Conservation (phyloP, 768 basidiomycete genomes). For the Nevesoporus exiguus region DNA sequence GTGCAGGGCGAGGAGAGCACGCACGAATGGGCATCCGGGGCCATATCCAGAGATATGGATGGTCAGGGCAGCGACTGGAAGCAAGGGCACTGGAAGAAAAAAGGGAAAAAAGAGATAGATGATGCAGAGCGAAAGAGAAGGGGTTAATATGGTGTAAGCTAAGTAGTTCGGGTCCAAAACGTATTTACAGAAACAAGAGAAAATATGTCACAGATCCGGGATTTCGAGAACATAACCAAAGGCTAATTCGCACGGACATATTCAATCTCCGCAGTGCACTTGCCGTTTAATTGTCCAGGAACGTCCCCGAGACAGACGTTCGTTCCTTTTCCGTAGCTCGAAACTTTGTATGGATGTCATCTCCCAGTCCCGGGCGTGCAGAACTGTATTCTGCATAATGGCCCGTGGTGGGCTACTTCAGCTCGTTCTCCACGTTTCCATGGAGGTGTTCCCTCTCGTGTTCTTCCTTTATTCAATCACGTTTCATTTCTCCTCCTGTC, state of each 20-base stretch:
- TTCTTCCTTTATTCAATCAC: constrained; percentile 10
- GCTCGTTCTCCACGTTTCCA: constrained; percentile 18
- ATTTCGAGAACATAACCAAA: constrained; percentile 40
- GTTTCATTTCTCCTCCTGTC: constrained; percentile 20
- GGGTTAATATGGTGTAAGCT: constrained; percentile 36
- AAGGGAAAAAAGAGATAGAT: constrained; percentile 9
- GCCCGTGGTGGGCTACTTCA: background rate
- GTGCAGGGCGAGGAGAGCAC: constrained; percentile 3
- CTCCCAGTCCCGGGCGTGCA: constrained; percentile 3
- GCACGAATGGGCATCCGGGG: constrained; percentile 18
- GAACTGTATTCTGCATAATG: background rate
- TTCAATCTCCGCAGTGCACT: constrained; percentile 34
- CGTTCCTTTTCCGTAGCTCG: constrained; percentile 20
- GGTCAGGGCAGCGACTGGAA: constrained; percentile 1
- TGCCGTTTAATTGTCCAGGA: constrained; percentile 32
- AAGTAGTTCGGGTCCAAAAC: constrained; percentile 37
- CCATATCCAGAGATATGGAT: constrained; percentile 19
- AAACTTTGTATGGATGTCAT: constrained; percentile 15
- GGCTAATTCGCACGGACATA: constrained; percentile 32
- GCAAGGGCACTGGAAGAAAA: constrained; percentile 1
- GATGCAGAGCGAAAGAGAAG: constrained; percentile 19
- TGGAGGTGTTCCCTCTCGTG: constrained; percentile 11
- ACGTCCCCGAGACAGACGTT: constrained; percentile 27
- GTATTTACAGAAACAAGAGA: constrained; percentile 39
- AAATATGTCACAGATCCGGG: constrained; percentile 41